Evolutionary conservation across 2,329 filamentous ascomycete genomes (phyloP).

Genomic region (Amphichorda felina): DNA sequence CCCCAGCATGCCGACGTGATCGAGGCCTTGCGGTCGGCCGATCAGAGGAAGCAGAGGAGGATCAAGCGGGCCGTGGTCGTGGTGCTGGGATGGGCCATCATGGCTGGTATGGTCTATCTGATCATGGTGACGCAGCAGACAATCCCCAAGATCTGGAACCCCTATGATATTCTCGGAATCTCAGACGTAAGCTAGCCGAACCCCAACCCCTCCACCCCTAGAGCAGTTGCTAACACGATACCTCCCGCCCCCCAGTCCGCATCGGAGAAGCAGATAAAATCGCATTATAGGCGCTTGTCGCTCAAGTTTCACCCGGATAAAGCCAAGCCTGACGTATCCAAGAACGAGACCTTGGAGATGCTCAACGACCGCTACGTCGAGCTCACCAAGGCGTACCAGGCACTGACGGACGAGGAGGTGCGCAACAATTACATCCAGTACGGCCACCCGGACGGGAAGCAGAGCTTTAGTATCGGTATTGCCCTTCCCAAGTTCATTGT

Average conservation of each 20-base stretch:
- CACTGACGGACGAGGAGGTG: conserved; percentile 91
- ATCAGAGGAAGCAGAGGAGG: conserved; percentile 81
- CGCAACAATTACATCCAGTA: conserved; percentile 95
- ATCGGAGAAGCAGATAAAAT: conserved; percentile 84
- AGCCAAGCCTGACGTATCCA: conserved; percentile 65
- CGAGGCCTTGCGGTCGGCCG: conserved; percentile 67
- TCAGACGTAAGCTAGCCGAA: conserved; percentile 48
- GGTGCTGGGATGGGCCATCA: conserved; percentile 66
- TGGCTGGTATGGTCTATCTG: conserved; percentile 85
- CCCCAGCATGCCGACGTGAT: conserved; percentile 77
- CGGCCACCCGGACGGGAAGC: conserved; percentile 94
- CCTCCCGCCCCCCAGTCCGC: conserved; percentile 54
- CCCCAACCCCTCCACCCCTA: neutral
- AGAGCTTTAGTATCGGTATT: conserved; percentile 96
- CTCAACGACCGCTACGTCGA: conserved; percentile 89
- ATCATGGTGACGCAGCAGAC: conserved; percentile 68
- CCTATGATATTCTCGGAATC: conserved; percentile 86
- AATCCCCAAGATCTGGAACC: conserved; percentile 79
- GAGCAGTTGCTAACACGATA: neutral
- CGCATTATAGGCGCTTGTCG: conserved; percentile 77
- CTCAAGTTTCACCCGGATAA: conserved; percentile 91
- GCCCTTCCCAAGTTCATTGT: conserved; percentile 89
- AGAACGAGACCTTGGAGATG: conserved; percentile 78
- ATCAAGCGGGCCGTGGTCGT: conserved; percentile 74
- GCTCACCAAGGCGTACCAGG: conserved; percentile 95